phyloP scores from a whole-genome alignment of 352 stramenopile species.

The Globisporangium nodosum region DNA sequence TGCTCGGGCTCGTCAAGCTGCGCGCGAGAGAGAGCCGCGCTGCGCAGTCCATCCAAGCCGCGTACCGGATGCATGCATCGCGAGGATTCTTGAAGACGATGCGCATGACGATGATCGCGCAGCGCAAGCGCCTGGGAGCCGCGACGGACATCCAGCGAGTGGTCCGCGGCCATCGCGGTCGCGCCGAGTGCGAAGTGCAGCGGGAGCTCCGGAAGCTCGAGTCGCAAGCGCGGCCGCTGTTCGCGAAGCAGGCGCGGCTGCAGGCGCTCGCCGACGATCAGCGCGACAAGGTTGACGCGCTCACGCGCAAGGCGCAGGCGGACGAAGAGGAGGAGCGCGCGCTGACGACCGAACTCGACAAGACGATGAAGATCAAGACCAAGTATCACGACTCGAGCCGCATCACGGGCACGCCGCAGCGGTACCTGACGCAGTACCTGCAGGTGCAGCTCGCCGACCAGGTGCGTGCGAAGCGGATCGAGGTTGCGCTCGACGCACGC shows the following conservation, averaged over 20 bases:
- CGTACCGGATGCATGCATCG: constrained; percentile 56
- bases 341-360: constrained; percentile 69
- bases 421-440: constrained; percentile 91
- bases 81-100: constrained; percentile 61
- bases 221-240: constrained; percentile 66
- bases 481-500: constrained; percentile 48
- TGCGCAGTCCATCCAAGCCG: constrained; percentile 48
- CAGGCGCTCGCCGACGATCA: constrained; percentile 39
- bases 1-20: constrained; percentile 66
- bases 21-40: constrained; percentile 51
- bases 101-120: constrained; percentile 36
- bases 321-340: constrained; percentile 51
- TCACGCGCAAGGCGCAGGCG: constrained; percentile 27
- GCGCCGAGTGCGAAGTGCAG: constrained; percentile 59
- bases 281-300: constrained; percentile 35
- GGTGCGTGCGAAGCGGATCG: constrained; percentile 61
- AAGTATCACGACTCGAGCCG: constrained; percentile 83
- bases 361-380: constrained; percentile 80
- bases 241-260: constrained; percentile 43
- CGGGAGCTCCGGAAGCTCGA: constrained; percentile 73
- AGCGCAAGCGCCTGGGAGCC: constrained; percentile 32
- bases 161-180: constrained; percentile 72
- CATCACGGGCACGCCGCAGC: constrained; percentile 85
- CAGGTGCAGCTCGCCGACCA: constrained; percentile 88
- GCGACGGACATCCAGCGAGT: constrained; percentile 73